Conservation (phyloP, 1,139 yeast species). For the Kurtzmaniella quercitrusa region DNA sequence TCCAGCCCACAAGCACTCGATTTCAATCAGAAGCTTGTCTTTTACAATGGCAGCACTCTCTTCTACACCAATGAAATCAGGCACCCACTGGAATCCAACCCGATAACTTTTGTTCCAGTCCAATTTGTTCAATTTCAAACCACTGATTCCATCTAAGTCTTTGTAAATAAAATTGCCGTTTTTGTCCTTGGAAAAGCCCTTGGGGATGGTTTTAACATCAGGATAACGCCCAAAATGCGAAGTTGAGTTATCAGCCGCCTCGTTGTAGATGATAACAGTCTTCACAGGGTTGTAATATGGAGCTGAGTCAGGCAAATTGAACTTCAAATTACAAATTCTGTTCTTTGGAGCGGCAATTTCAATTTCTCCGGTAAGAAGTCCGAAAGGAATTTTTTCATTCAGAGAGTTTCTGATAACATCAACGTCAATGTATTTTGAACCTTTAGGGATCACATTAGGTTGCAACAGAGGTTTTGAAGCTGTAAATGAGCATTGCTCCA, state of each 20-base stretch:
- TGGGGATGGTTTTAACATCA: constrained; percentile 26
- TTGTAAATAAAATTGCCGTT: constrained; percentile 52
- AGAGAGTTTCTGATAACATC: constrained; percentile 49
- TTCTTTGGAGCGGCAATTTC: constrained; percentile 55
- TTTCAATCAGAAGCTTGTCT: constrained; percentile 45
- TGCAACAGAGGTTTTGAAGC: constrained; percentile 25
- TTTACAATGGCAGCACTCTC: constrained; percentile 15
- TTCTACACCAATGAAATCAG: constrained; percentile 49
- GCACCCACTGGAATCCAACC: constrained; percentile 75
- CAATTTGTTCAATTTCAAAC: constrained; percentile 58
- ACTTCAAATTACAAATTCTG: constrained; percentile 58
- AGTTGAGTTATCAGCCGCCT: constrained; percentile 14
- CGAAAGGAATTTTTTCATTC: constrained; percentile 49
- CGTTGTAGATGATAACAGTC: constrained; percentile 48
- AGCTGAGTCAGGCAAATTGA: constrained; percentile 35
- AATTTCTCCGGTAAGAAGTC: constrained; percentile 64
- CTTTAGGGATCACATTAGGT: constrained; percentile 51
- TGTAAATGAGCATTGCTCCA: constrained; percentile 49
- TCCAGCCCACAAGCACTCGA: constrained; percentile 76
- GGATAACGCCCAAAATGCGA: constrained; percentile 3
- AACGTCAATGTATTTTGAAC: constrained; percentile 43
- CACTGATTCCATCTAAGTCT: constrained; percentile 57
- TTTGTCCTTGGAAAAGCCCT: constrained; percentile 49
- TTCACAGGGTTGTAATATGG: constrained; percentile 51
- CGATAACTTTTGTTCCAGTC: constrained; percentile 57